A percentile compares a stretch with the other conserved stretches of the same genome.
phyloP scores from a whole-genome alignment of 768 basidiomycete species.

The Sistotremastrum suecicum region DNA sequence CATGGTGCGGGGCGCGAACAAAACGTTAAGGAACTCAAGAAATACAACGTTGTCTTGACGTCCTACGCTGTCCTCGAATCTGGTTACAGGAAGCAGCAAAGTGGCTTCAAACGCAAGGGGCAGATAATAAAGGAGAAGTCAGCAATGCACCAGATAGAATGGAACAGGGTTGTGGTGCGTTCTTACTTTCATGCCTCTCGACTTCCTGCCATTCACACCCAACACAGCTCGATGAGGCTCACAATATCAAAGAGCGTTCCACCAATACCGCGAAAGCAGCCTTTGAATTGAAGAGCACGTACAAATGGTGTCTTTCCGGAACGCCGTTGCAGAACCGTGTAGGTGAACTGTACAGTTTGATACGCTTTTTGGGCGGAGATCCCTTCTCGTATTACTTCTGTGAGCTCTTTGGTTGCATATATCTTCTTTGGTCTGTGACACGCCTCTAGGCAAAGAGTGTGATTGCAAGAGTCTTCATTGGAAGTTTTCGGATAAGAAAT shows the following conservation, averaged over 20 bases:
- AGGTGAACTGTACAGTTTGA: conserved; percentile 93
- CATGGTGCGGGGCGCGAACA: conserved; percentile 69
- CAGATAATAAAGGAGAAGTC: conserved; percentile 79
- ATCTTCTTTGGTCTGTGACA: conserved; percentile 1
- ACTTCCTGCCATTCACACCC: neutral
- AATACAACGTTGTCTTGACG: conserved; percentile 82
- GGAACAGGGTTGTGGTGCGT: conserved; percentile 69
- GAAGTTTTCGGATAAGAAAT: conserved; percentile 71
- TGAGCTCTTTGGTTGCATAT: conserved; percentile 18
- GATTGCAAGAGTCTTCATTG: conserved; percentile 93
- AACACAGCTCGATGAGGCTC: conserved; percentile 79
- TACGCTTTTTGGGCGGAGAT: conserved; percentile 86
- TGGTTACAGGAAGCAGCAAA: conserved; percentile 84
- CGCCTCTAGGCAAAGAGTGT: conserved; percentile 61
- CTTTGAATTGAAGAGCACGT: conserved; percentile 71
- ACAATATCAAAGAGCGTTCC: conserved; percentile 92
- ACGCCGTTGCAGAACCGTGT: conserved; percentile 96
- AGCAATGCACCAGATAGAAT: conserved; percentile 68
- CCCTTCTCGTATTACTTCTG: conserved; percentile 90
- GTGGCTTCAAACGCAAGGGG: conserved; percentile 81
- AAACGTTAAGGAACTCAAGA: conserved; percentile 51
- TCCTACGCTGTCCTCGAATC: conserved; percentile 85
- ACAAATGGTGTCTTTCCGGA: conserved; percentile 91
- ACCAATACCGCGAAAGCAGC: conserved; percentile 97
- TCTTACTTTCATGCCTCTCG: neutral